phyloP scores from a whole-genome alignment of 2,329 filamentous ascomycete genomes.

The Hypoxylon sp. region DNA sequence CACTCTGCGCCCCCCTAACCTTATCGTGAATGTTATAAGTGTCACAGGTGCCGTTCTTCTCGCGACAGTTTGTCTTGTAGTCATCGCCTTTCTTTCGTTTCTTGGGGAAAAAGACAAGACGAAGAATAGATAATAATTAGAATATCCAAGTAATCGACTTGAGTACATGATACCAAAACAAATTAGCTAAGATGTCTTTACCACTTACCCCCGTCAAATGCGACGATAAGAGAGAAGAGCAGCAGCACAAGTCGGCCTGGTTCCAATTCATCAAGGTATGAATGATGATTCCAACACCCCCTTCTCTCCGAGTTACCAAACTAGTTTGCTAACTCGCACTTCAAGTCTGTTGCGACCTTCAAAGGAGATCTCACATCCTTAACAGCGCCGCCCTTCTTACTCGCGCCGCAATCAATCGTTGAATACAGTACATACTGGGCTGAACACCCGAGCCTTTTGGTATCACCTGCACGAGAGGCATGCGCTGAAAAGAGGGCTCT shows the following conservation, averaged over 20 bases:
- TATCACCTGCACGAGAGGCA: constrained; percentile 83
- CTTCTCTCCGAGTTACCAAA: background rate
- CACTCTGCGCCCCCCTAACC: background rate
- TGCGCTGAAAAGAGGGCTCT: constrained; percentile 87
- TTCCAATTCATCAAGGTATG: constrained; percentile 52
- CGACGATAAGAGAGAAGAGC: constrained; percentile 48
- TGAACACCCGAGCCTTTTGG: constrained; percentile 82
- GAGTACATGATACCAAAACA: background rate
- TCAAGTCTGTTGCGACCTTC: constrained; percentile 82
- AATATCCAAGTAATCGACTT: background rate
- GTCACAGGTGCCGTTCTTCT: background rate
- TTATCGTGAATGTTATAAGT: constrained; percentile 4
- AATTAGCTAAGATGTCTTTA: constrained; percentile 37
- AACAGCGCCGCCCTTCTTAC: constrained; percentile 86
- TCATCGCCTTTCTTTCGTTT: background rate
- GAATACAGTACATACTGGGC: constrained; percentile 89
- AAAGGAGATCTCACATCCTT: constrained; percentile 85
- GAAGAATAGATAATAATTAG: constrained; percentile 3
- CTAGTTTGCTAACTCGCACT: constrained; percentile 14
- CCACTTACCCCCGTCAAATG: constrained; percentile 34
- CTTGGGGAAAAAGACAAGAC: background rate
- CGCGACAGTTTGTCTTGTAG: background rate
- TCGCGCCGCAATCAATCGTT: constrained; percentile 82
- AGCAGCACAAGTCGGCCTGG: constrained; percentile 51
- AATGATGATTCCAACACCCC: background rate